Evolutionary conservation across 805 yeast genomes (phyloP).

Genomic region (Kodamaea kaohsiungensis): DNA sequence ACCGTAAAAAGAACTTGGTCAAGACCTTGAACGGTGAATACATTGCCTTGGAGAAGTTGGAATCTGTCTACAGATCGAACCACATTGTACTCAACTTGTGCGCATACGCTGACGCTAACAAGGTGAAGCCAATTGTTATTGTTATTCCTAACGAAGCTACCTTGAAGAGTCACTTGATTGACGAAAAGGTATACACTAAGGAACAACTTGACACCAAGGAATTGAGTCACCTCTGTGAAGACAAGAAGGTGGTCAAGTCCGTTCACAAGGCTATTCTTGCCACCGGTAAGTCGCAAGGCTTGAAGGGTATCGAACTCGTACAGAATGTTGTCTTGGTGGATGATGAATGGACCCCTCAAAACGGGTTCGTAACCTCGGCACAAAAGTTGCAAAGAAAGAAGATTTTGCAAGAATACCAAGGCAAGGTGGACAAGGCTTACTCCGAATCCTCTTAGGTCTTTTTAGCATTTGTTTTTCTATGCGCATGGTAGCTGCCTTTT

Average conservation of each 20-base stretch:
- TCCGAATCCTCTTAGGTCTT: slow-evolving; percentile 9
- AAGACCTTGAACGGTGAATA: slow-evolving; percentile 97
- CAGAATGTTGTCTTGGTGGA: slow-evolving; percentile 76
- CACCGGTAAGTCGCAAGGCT: slow-evolving; percentile 80
- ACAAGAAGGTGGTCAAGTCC: slow-evolving; percentile 54
- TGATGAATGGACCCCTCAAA: slow-evolving; percentile 98
- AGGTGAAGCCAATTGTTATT: slow-evolving; percentile 91
- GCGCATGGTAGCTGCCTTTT: not conserved
- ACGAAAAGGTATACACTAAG: slow-evolving; percentile 49
- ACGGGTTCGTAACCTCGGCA: slow-evolving; percentile 91
- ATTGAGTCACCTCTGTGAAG: slow-evolving; percentile 51
- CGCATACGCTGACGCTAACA: slow-evolving; percentile 86
- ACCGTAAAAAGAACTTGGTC: slow-evolving; percentile 93
- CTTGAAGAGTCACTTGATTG: slow-evolving; percentile 56
- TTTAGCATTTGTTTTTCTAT: not conserved
- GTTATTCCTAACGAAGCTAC: slow-evolving; percentile 77
- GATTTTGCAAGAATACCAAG: slow-evolving; percentile 69
- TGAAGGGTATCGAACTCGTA: slow-evolving; percentile 81
- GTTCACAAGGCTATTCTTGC: slow-evolving; percentile 60
- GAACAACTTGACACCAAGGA: slow-evolving; percentile 46
- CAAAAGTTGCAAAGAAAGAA: slow-evolving; percentile 94
- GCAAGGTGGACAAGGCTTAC: slow-evolving; percentile 69
- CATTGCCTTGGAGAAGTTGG: slow-evolving; percentile 93
- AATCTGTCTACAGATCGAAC: slow-evolving; percentile 86
- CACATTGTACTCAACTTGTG: slow-evolving; percentile 76